Conservation (phyloP, 805 yeast species). For the Candida easanensis region DNA sequence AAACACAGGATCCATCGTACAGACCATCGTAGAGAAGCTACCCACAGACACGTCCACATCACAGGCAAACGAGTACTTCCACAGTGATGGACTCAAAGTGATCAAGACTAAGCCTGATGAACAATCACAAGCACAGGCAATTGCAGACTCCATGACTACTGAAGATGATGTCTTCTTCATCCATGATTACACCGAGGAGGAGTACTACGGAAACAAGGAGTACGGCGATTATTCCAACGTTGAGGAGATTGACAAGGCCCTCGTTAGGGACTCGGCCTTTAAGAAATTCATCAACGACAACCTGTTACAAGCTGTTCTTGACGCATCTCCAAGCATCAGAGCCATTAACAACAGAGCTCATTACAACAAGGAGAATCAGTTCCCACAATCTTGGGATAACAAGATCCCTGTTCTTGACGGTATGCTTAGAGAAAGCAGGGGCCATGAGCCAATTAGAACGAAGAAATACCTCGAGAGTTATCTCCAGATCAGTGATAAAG, state of each 20-base stretch:
- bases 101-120: constrained; percentile 15
- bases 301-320: constrained; percentile 14
- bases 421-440: constrained; percentile 24
- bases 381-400: constrained; percentile 12
- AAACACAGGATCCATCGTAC: background rate
- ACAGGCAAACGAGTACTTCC: constrained; percentile 5
- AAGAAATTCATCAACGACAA: constrained; percentile 21
- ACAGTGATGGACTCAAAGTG: constrained; percentile 9
- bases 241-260: constrained; percentile 11
- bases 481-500: constrained; percentile 16
- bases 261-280: constrained; percentile 11
- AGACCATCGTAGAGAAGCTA: background rate
- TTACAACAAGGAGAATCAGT: constrained; percentile 20
- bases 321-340: constrained; percentile 17
- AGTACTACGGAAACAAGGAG: constrained; percentile 19
- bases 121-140: constrained; percentile 7
- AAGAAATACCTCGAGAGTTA: constrained; percentile 23
- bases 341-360: constrained; percentile 24
- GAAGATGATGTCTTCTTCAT: constrained; percentile 13
- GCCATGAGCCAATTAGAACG: constrained; percentile 24
- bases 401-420: constrained; percentile 27
- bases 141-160: constrained; percentile 2
- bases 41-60: background rate
- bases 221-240: constrained; percentile 12
- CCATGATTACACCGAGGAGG: constrained; percentile 18